These are phyloP conservation scores for Phytopythium helicoides DNA, from an alignment of 352 stramenopile genomes.

Conservation along the genomic window DNA sequence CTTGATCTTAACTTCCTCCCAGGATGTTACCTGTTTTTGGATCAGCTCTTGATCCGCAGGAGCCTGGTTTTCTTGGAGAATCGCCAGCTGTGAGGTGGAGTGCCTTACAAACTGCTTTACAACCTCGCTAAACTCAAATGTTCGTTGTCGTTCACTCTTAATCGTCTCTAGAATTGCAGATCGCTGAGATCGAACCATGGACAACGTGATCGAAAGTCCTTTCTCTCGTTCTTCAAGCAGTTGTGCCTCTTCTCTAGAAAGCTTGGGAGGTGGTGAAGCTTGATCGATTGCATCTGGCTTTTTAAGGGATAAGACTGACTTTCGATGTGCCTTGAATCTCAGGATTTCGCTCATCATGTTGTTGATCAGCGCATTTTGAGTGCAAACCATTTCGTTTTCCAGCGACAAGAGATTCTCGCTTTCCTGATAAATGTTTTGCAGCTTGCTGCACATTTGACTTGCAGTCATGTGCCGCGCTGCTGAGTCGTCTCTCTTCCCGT, in stretches of 20 bases:
- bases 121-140: slow-evolving; percentile 59
- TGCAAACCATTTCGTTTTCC: slow-evolving; percentile 59
- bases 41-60: neutral
- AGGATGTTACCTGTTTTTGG: slow-evolving; percentile 16
- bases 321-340: slow-evolving; percentile 38
- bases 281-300: neutral
- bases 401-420: slow-evolving; percentile 62
- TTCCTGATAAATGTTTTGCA: slow-evolving; percentile 80
- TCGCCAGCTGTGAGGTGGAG: slow-evolving; percentile 22
- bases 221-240: slow-evolving; percentile 79
- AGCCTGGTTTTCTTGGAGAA: slow-evolving; percentile 9
- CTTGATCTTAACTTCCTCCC: slow-evolving; percentile 32
- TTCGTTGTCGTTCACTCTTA: slow-evolving; percentile 57
- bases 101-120: slow-evolving; percentile 52
- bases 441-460: slow-evolving; percentile 73
- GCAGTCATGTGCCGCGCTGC: slow-evolving; percentile 75
- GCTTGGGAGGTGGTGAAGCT: slow-evolving; percentile 8
- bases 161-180: slow-evolving; percentile 48
- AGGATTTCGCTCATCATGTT: slow-evolving; percentile 64
- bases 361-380: slow-evolving; percentile 67
- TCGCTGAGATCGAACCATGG: slow-evolving; percentile 63
- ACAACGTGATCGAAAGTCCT: slow-evolving; percentile 64
- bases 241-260: slow-evolving; percentile 59
- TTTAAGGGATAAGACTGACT: neutral
- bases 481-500: slow-evolving; percentile 53